Evolutionary conservation across 1,284 basidiomycete species (phyloP).

Genomic region (Moesziomyces globuligerus): DNA sequence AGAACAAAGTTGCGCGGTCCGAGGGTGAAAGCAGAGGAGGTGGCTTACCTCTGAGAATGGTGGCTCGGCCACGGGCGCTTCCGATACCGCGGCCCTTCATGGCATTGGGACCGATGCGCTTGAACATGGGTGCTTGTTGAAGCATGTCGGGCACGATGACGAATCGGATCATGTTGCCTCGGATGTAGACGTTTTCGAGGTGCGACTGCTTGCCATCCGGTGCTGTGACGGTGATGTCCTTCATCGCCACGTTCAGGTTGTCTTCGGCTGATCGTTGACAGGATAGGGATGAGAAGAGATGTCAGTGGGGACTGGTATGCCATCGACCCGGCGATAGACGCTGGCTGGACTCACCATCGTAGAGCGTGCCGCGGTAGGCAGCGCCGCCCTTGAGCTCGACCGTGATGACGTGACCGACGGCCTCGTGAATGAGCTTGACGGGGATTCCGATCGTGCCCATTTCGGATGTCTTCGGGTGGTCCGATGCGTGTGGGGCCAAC

Average conservation of each 20-base stretch:
- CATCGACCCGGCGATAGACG: too few species aligned
- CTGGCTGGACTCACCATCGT: constrained; percentile 75
- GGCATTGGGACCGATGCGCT: constrained; percentile 95
- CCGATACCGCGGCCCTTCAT: constrained; percentile 99
- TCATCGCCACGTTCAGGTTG: constrained; percentile 94
- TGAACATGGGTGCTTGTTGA: constrained; percentile 99
- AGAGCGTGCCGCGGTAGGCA: constrained; percentile 95
- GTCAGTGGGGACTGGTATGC: too few species aligned
- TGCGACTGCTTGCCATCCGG: constrained; percentile 99
- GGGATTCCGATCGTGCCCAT: constrained; percentile 67
- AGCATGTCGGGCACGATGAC: constrained; percentile 99
- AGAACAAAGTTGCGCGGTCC: not conserved
- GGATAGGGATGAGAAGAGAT: not conserved
- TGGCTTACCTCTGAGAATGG: constrained; percentile 81
- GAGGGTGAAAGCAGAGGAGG: not conserved
- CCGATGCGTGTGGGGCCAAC: not conserved
- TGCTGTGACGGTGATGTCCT: constrained; percentile 96
- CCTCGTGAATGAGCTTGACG: constrained; percentile 69
- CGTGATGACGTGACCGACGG: constrained; percentile 93
- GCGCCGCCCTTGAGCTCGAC: constrained; percentile 98
- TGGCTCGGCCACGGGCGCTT: constrained; percentile 92
- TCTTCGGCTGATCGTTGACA: constrained; percentile 81
- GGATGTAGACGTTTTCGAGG: constrained; percentile 97
- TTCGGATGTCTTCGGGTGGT: not conserved
- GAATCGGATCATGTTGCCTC: constrained; percentile 90